Evolutionary conservation across 1,139 yeast species (phyloP).

Genomic region (Blastobotrys buckinghamii): DNA sequence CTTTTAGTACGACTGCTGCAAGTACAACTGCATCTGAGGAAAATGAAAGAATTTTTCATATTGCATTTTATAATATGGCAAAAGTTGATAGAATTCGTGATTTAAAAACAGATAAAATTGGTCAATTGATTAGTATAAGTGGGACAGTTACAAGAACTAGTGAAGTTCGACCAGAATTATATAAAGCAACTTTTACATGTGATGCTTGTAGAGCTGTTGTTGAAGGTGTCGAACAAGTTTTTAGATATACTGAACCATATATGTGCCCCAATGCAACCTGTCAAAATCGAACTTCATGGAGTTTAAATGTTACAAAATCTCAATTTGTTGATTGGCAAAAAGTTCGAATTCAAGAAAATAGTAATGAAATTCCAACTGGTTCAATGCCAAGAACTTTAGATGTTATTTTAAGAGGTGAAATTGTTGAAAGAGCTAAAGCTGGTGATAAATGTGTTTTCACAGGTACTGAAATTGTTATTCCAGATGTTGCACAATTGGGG

Average conservation of each 20-base stretch:
- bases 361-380: conserved; percentile 95
- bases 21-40: conserved; percentile 34
- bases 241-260: conserved; percentile 92
- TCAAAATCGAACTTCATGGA: conserved; percentile 82
- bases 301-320: conserved; percentile 74
- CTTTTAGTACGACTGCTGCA: conserved; percentile 15
- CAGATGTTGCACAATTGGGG: conserved; percentile 94
- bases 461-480: conserved; percentile 93
- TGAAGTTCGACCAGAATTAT: conserved; percentile 94
- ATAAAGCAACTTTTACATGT: conserved; percentile 82
- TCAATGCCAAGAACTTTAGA: conserved; percentile 98
- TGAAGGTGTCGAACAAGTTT: conserved; percentile 88
- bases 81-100: conserved; percentile 82
- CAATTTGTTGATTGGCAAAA: conserved; percentile 97
- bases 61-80: conserved; percentile 85
- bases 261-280: conserved; percentile 85
- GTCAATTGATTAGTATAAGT: conserved; percentile 74
- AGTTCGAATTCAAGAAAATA: conserved; percentile 90
- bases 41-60: conserved; percentile 75
- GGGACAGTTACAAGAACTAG: conserved; percentile 97
- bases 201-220: conserved; percentile 81
- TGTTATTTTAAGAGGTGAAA: conserved; percentile 87
- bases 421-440: conserved; percentile 95
- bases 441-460: conserved; percentile 95
- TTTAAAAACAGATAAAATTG: conserved; percentile 82